Conservation (phyloP, 2,329 filamentous ascomycete species). For the Claviceps maximensis region DNA sequence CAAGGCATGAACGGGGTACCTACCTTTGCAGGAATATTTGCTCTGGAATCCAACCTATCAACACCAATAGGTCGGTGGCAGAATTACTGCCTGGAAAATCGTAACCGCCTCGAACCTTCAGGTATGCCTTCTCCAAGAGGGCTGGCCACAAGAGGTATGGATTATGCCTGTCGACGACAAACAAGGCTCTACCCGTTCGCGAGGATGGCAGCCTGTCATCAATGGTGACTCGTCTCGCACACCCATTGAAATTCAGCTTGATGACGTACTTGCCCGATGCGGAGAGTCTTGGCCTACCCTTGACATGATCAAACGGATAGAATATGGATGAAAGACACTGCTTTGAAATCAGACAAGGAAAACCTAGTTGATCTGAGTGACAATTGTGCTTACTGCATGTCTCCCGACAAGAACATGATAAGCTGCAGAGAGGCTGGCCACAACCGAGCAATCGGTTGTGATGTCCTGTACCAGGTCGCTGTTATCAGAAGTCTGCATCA, state of each 20-base stretch:
- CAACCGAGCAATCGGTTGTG: conserved; percentile 92
- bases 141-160: conserved; percentile 81
- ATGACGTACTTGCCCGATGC: conserved; percentile 80
- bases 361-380: not conserved
- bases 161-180: conserved; percentile 77
- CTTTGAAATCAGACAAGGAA: not conserved
- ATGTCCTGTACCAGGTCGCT: conserved; percentile 90
- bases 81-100: conserved; percentile 98
- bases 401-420: conserved; percentile 57
- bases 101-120: conserved; percentile 90
- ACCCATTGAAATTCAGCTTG: conserved; percentile 91
- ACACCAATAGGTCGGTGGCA: conserved; percentile 80
- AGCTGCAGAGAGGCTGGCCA: conserved; percentile 82
- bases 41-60: conserved; percentile 95
- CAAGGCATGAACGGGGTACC: not conserved
- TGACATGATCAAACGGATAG: conserved; percentile 56
- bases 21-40: conserved; percentile 79
- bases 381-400: conserved; percentile 40
- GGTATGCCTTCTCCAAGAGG: conserved; percentile 86
- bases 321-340: conserved; percentile 61
- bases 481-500: conserved; percentile 43
- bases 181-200: conserved; percentile 59
- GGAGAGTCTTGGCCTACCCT: conserved; percentile 48
- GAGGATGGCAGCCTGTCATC: conserved; percentile 80
- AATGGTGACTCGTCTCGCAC: conserved; percentile 72